Evolutionary conservation across 139 green algal species (phyloP).

Genomic region (Diplosphaera chodatii): DNA sequence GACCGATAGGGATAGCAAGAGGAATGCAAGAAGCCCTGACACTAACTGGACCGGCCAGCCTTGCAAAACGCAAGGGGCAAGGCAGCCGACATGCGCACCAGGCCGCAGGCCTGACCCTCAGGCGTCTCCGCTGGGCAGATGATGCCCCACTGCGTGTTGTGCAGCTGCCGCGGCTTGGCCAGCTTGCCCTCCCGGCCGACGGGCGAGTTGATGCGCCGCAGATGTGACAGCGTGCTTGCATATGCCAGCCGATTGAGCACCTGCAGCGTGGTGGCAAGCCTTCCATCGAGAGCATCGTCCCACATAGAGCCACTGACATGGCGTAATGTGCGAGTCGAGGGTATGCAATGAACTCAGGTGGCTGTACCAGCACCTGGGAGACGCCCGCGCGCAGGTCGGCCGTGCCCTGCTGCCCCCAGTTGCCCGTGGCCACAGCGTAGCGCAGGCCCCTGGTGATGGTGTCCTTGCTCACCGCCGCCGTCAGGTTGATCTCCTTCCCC

Average conservation of each 20-base stretch:
- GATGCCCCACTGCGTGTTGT: conserved; percentile 97
- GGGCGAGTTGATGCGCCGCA: conserved; percentile 95
- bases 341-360: too few species aligned
- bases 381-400: conserved; percentile 77
- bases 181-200: conserved; percentile 92
- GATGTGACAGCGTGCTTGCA: conserved; percentile 89
- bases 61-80: too few species aligned
- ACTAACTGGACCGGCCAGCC: too few species aligned
- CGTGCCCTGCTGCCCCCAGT: conserved; percentile 88
- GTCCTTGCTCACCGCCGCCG: conserved; percentile 78
- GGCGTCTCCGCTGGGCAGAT: conserved; percentile 96
- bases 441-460: conserved; percentile 90
- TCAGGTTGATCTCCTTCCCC: conserved; percentile 74
- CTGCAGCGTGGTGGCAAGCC: conserved; percentile 38
- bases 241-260: conserved; percentile 96
- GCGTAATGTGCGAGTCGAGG: too few species aligned
- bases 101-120: conserved; percentile 87
- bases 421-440: conserved; percentile 96
- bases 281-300: too few species aligned
- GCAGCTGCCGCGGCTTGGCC: conserved; percentile 95
- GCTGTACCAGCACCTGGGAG: too few species aligned
- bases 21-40: too few species aligned
- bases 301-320: too few species aligned
- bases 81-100: conserved; percentile 35
- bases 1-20: too few species aligned